Conservation (phyloP, 805 yeast species). For the Spathaspora passalidarum region DNA sequence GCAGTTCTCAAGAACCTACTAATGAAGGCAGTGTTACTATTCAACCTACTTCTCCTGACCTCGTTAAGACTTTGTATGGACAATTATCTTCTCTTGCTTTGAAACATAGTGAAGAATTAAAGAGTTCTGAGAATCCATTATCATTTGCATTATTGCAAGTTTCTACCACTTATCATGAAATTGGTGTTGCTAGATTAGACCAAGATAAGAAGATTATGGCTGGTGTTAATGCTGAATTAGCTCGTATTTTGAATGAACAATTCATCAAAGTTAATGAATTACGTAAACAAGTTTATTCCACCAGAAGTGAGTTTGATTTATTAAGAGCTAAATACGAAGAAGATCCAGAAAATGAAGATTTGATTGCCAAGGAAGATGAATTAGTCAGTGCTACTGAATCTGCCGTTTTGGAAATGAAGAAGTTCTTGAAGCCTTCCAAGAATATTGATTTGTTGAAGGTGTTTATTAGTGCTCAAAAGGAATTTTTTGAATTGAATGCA, state of each 20-base stretch:
- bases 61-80: slow-evolving; percentile 73
- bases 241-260: slow-evolving; percentile 49
- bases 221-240: slow-evolving; percentile 58
- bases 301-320: slow-evolving; percentile 69
- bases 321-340: slow-evolving; percentile 50
- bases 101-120: slow-evolving; percentile 46
- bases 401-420: slow-evolving; percentile 79
- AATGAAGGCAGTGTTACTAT: slow-evolving; percentile 16
- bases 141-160: slow-evolving; percentile 52
- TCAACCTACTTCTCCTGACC: slow-evolving; percentile 31
- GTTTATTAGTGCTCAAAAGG: slow-evolving; percentile 68
- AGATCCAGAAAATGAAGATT: slow-evolving; percentile 50
- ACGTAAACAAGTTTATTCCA: slow-evolving; percentile 66
- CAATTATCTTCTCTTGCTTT: slow-evolving; percentile 59
- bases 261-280: slow-evolving; percentile 59
- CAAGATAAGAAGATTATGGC: slow-evolving; percentile 64
- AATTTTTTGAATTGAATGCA: slow-evolving; percentile 40
- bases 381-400: slow-evolving; percentile 73
- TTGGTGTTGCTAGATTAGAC: slow-evolving; percentile 66
- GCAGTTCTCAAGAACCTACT: slow-evolving; percentile 11
- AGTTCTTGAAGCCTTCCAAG: slow-evolving; percentile 64
- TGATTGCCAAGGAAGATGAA: slow-evolving; percentile 68
- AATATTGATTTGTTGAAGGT: slow-evolving; percentile 60
- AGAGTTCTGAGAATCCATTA: slow-evolving; percentile 46
- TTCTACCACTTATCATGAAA: slow-evolving; percentile 54